These are phyloP conservation scores for Lipomyces sp. DNA, from an alignment of 805 yeast genomes.

Conservation along the genomic window DNA sequence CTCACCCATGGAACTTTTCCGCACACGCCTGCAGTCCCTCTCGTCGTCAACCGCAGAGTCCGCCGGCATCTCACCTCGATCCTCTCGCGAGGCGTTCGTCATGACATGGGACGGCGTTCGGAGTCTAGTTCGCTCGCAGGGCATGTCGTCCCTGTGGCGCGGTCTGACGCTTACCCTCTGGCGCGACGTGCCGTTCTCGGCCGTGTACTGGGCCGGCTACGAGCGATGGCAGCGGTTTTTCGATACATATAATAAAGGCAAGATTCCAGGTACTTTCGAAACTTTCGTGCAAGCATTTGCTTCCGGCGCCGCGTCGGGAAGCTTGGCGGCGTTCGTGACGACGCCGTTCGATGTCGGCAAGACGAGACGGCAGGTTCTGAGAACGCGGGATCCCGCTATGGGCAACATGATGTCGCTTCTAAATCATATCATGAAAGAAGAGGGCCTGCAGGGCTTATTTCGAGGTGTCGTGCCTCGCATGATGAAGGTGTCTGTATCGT, in stretches of 20 bases:
- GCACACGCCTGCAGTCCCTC: constrained; percentile 81
- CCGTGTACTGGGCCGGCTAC: constrained; percentile 71
- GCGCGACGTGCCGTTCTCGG: constrained; percentile 97
- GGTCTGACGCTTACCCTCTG: constrained; percentile 86
- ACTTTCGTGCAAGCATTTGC: constrained; percentile 49
- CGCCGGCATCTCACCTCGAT: constrained; percentile 1
- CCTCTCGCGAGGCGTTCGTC: constrained; percentile 38
- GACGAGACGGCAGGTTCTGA: constrained; percentile 72
- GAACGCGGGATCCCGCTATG: constrained; percentile 26
- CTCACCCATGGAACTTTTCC: constrained; percentile 82
- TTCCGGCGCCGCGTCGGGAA: constrained; percentile 81
- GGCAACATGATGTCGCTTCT: constrained; percentile 65
- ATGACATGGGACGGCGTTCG: constrained; percentile 52
- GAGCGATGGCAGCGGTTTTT: constrained; percentile 21
- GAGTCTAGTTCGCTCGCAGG: constrained; percentile 52
- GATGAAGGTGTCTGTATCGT: constrained; percentile 90
- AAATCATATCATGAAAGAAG: constrained; percentile 57
- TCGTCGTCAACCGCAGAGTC: constrained; percentile 1
- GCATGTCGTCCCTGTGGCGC: constrained; percentile 66
- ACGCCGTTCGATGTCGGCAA: constrained; percentile 98
- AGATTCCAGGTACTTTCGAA: constrained; percentile 26
- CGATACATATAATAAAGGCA: constrained; percentile 6
- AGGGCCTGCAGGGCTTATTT: constrained; percentile 81
- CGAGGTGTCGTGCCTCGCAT: constrained; percentile 85
- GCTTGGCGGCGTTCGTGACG: constrained; percentile 79